phyloP scores from a whole-genome alignment of 2,329 filamentous ascomycete genomes.

The Fusarium praegraminearum region DNA sequence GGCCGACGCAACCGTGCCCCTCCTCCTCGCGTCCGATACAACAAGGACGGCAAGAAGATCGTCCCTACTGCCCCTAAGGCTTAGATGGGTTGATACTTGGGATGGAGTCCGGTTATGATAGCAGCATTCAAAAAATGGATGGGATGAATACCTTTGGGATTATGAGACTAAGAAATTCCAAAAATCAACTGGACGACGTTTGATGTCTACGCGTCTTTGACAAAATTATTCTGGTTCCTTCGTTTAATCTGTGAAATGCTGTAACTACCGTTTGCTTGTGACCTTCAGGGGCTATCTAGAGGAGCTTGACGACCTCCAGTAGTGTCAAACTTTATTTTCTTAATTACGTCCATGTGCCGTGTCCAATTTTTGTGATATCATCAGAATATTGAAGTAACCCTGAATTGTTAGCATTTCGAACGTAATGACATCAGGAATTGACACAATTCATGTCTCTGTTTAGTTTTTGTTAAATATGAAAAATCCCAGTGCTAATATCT shows the following conservation, averaged over 20 bases:
- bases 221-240: neutral
- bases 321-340: too few relatives aligned
- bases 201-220: constrained; percentile 40
- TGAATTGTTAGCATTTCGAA: neutral
- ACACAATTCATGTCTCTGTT: neutral
- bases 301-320: neutral
- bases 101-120: constrained; percentile 56
- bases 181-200: constrained; percentile 48
- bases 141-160: constrained; percentile 53
- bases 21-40: constrained; percentile 97
- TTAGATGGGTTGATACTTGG: constrained; percentile 52
- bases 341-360: neutral
- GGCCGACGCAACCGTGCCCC: constrained; percentile 99
- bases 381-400: neutral
- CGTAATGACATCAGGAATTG: neutral
- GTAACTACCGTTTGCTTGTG: neutral
- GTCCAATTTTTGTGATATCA: neutral
- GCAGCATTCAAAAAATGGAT: constrained; percentile 55
- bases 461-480: neutral
- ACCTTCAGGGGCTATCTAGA: fast-evolving
- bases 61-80: constrained; percentile 73
- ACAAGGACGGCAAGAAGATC: constrained; percentile 99
- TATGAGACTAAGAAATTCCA: constrained; percentile 49
- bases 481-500: neutral
- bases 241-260: neutral